A percentile compares a stretch with the other conserved stretches of the same genome.
Conservation (phyloP, 768 basidiomycete genomes). For the Termitomyces sp. region DNA sequence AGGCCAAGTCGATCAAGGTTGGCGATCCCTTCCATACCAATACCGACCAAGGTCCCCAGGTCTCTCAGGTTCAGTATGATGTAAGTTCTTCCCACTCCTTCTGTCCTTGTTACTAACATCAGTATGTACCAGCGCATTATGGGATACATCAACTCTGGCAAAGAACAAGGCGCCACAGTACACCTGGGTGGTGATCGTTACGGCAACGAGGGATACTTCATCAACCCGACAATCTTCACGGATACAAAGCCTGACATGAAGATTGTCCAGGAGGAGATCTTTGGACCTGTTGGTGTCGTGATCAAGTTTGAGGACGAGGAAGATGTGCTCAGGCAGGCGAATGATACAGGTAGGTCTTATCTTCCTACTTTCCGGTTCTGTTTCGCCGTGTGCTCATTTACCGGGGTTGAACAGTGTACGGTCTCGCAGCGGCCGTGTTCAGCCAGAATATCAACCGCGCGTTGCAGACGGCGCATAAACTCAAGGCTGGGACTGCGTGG, state of each 20-base stretch:
- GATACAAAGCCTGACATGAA: slow-evolving; percentile 60
- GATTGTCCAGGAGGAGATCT: slow-evolving; percentile 68
- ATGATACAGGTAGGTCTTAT: slow-evolving; percentile 54
- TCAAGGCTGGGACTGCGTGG: slow-evolving; percentile 85
- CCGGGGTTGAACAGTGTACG: slow-evolving; percentile 44
- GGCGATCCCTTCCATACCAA: slow-evolving; percentile 67
- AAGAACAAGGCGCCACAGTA: slow-evolving; percentile 56
- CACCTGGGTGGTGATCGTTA: slow-evolving; percentile 58
- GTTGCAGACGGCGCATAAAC: slow-evolving; percentile 62
- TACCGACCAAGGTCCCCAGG: slow-evolving; percentile 75
- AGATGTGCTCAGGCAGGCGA: slow-evolving; percentile 65
- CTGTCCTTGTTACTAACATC: not conserved
- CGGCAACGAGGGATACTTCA: slow-evolving; percentile 50
- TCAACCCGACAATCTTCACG: slow-evolving; percentile 67
- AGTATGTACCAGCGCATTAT: slow-evolving; percentile 50
- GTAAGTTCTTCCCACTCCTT: slow-evolving; percentile 32
- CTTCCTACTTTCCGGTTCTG: not conserved
- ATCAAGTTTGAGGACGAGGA: slow-evolving; percentile 62
- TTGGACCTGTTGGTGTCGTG: slow-evolving; percentile 71
- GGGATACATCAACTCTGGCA: slow-evolving; percentile 58
- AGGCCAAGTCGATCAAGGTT: slow-evolving; percentile 52
- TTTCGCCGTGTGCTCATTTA: not conserved
- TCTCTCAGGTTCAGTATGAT: slow-evolving; percentile 71
- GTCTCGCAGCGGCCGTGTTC: slow-evolving; percentile 87
- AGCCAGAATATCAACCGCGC: slow-evolving; percentile 75